Percentiles rank a stretch among this genome's conserved stretches.
These are phyloP conservation scores for Chenopodium album DNA, from an alignment of 148 eudicot species.

Conservation along the genomic window DNA sequence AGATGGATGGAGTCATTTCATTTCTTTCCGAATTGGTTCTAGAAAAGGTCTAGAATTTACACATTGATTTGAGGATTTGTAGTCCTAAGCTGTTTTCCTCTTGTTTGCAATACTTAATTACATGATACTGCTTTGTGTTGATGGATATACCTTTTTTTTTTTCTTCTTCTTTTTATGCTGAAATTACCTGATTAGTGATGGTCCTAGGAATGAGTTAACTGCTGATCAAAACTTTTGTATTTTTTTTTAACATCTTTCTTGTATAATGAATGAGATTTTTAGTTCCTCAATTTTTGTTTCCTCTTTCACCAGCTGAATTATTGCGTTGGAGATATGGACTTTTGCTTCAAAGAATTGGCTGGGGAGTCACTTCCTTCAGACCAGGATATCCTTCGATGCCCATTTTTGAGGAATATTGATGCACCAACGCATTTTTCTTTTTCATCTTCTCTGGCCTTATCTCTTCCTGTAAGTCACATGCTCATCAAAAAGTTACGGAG, in stretches of 20 bases:
- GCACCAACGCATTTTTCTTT: conserved; percentile 89
- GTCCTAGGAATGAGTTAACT: background rate
- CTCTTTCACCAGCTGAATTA: conserved; percentile 8
- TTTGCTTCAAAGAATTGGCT: conserved; percentile 44
- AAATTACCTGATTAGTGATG: background rate
- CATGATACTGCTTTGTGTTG: background rate
- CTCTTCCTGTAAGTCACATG: conserved; percentile 64
- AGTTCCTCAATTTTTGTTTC: conserved; percentile 12
- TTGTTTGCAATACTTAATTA: background rate
- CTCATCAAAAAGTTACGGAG: background rate
- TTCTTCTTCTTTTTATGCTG: background rate
- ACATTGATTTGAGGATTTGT: background rate
- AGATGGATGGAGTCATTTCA: background rate
- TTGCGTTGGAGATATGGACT: conserved; percentile 49
- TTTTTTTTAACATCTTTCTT: background rate
- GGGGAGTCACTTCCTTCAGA: conserved; percentile 54
- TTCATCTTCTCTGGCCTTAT: conserved; percentile 57
- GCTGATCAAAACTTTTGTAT: background rate
- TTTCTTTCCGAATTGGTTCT: background rate
- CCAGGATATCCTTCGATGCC: conserved; percentile 64
- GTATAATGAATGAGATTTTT: background rate
- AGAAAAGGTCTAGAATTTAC: background rate
- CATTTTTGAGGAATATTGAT: conserved; percentile 88
- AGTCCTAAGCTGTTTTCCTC: background rate
- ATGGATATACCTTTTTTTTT: background rate